Evolutionary conservation across 1,139 yeast genomes (phyloP), one percentile per base, ranked within the genome.

Genomic region (Debaryomyces singareniensis): DNA sequence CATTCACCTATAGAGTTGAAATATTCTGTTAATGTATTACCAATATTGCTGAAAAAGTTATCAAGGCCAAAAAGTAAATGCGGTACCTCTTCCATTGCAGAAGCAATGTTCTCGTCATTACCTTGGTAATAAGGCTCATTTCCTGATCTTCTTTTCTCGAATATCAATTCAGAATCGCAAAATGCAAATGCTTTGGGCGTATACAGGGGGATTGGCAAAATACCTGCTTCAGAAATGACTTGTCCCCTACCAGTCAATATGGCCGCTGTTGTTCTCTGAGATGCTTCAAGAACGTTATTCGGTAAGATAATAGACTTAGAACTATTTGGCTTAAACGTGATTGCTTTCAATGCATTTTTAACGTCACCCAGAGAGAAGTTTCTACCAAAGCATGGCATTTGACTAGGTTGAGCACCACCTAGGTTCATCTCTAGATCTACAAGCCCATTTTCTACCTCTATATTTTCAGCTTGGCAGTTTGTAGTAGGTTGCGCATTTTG

Each of bases 111-210:
- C 15, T 40, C 43, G n/a, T 35, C 32, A 16, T 34, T 30, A 6
- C 29, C 33, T 13, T 22, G 33, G 6, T 25, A 43, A 11, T 15
- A 21, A 27, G 37, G 28, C 3, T 29, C 29, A 4, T 27, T 28
- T 14, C 32, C 35, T 13, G 31, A 33, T n/a, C 30, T 33, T 18
- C 31, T 25, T 24, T 43, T 36, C 16, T 36, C 42, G 26, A 38
- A 53, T 28, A 43, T 45, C 18, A 52, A 32, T 7, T 45, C 50
- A 29, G 29, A 44, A 11, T 49, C 53, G 27, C 42, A 32, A 13
- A 53, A 44, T 6, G 59, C 58, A 6, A 49, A 33, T 1, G 55
- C 61, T 26, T 40, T 35, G 3, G 61, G 58, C 2, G 61, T 55
- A 30, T 43, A 47, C 5, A 37, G 29, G 9, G 46, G 45, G 5